Evolutionary conservation across 495 filamentous ascomycete species (phyloP), one percentile per base, ranked within the genome.

Genomic region (Geoglossum glabrum): DNA sequence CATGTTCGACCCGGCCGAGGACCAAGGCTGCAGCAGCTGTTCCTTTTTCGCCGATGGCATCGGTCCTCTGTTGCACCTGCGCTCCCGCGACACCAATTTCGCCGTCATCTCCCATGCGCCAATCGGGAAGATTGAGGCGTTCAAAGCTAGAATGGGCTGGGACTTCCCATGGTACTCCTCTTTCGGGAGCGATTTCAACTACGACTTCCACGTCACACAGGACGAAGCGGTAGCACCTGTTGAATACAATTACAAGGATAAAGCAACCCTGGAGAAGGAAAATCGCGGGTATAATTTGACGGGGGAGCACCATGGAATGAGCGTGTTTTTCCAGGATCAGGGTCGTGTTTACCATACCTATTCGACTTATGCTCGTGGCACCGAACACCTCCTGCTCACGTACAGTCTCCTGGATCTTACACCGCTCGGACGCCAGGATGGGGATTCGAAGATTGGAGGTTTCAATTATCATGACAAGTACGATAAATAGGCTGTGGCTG

Each of bases 271-370:
- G n/a, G 63, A 68, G 31, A 49, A 47, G 19, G 52, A 59, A 36
- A 65, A 64, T 0, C 62, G 67, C 59, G 51, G 49, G 36, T 64
- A 57, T 51, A 64, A 63, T 26, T 59, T 59, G 19, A 63, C 59
- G 27, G 68, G 69, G 34, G 72, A 71, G 40, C 61, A 59, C 46
- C 69, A 69, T 34, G 69, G 69, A 7, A 60, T 73, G 38, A 71
- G 66, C 58, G 66, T 70, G 13, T 74, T 73, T 56, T 61, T 66
- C 23, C 66, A 57, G 36, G 64, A 69, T 43, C 71, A 62, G 1
- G 64, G 63, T 10, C 59, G 63, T 11, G 61, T 73, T 8, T 73
- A 68, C 59, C 71, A 72, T 61, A 70, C 70, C 5, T 75, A 73
- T 60, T 69, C 67, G 55, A 67, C 69, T 5, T 68, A 67, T 49